phyloP scores from a whole-genome alignment of 208 protist species.

The Acanthamoeba culbertsoni region DNA sequence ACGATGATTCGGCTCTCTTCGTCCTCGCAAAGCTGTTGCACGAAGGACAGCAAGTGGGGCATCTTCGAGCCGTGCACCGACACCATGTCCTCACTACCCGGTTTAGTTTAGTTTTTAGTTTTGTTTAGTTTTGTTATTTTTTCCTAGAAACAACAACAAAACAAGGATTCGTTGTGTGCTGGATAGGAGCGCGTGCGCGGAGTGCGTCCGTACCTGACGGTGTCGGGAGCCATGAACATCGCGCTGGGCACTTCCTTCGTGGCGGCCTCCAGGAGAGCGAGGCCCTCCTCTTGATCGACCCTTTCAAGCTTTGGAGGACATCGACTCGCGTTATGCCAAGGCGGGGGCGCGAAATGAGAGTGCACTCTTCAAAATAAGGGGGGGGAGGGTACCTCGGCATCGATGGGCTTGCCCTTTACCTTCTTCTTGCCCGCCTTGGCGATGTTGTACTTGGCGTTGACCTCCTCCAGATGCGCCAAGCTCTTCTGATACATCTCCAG shows the following conservation, averaged over 20 bases:
- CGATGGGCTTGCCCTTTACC: background rate
- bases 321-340: no score
- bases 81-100: background rate
- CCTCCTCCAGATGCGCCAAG: background rate
- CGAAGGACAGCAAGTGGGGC: slow-evolving; percentile 48
- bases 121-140: no score
- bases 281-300: background rate
- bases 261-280: background rate
- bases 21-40: slow-evolving; percentile 59
- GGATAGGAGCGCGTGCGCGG: background rate
- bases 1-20: slow-evolving; percentile 60
- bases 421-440: background rate
- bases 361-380: no score
- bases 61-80: slow-evolving; percentile 60
- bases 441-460: slow-evolving; percentile 2
- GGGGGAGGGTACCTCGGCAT: background rate
- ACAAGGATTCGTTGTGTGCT: no score
- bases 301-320: background rate
- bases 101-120: no score
- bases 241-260: slow-evolving; percentile 12
- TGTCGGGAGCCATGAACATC: background rate
- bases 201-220: background rate
- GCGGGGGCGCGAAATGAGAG: no score
- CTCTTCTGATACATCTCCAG: slow-evolving; percentile 14
- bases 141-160: background rate